phyloP scores from a whole-genome alignment of 306 rosid genomes.

The Vigna trinervia region DNA sequence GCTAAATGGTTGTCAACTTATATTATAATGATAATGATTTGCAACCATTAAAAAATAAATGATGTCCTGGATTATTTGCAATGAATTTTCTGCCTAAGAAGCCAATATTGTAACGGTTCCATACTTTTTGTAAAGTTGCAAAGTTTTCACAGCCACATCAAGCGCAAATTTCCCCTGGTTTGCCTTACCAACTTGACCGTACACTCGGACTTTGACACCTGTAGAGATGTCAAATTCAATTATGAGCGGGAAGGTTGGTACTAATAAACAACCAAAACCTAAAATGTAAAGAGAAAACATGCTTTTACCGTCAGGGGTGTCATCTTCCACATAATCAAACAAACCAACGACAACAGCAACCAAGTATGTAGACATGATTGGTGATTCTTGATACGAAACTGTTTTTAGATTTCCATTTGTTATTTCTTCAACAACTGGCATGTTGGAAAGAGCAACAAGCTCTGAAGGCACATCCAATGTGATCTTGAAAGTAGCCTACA shows the following conservation, averaged over 20 bases:
- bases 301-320: slow-evolving; percentile 80
- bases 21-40: too few species aligned
- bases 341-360: slow-evolving; percentile 93
- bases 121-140: slow-evolving; percentile 70
- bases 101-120: slow-evolving; percentile 19
- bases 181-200: slow-evolving; percentile 88
- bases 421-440: slow-evolving; percentile 86
- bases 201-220: slow-evolving; percentile 95
- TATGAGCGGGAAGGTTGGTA: slow-evolving; percentile 20
- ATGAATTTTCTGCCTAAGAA: slow-evolving; percentile 12
- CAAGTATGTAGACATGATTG: slow-evolving; percentile 92
- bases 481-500: slow-evolving; percentile 92
- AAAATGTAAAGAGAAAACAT: slow-evolving; percentile 7
- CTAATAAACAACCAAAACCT: slow-evolving; percentile 15
- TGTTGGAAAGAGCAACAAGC: slow-evolving; percentile 86
- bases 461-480: slow-evolving; percentile 86
- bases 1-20: slow-evolving; percentile 1
- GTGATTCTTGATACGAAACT: slow-evolving; percentile 80
- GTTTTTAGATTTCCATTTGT: slow-evolving; percentile 65
- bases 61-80: background rate
- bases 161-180: slow-evolving; percentile 89
- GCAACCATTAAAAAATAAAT: background rate
- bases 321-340: slow-evolving; percentile 91
- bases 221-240: slow-evolving; percentile 40
- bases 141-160: slow-evolving; percentile 79